These are phyloP conservation scores for Bretziella fagacearum DNA, from an alignment of 2,329 filamentous ascomycete genomes.

Conservation along the genomic window DNA sequence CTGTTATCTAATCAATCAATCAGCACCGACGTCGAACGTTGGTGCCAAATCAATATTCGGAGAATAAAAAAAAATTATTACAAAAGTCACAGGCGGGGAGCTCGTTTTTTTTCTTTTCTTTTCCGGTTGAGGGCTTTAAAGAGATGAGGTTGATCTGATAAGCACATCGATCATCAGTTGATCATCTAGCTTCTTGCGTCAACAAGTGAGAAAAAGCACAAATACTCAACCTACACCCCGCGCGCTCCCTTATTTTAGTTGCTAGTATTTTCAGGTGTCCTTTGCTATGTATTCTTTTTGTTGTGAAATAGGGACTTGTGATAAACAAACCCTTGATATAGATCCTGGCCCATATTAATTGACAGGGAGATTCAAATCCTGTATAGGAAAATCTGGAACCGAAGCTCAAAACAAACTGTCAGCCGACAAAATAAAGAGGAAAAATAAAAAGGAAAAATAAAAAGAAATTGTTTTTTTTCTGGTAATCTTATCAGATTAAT, in stretches of 20 bases:
- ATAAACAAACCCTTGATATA: too few relatives aligned
- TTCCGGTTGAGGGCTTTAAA: too few relatives aligned
- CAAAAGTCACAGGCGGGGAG: background rate
- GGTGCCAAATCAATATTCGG: background rate
- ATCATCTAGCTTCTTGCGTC: background rate
- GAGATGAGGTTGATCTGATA: background rate
- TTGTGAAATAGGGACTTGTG: too few relatives aligned
- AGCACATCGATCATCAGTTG: background rate
- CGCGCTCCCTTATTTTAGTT: too few relatives aligned
- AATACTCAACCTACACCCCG: too few relatives aligned
- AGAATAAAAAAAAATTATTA: background rate
- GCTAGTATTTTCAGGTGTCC: too few relatives aligned
- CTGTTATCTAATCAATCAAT: slow-evolving; percentile 1
- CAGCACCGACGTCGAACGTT: background rate
- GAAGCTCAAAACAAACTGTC: too few relatives aligned
- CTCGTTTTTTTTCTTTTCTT: background rate
- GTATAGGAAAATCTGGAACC: too few relatives aligned
- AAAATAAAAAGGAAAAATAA: background rate
- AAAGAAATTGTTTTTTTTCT: background rate
- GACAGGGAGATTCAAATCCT: too few relatives aligned
- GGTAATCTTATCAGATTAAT: slow-evolving; percentile 8
- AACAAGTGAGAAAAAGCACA: background rate
- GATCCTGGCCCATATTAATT: too few relatives aligned
- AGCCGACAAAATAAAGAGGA: too few relatives aligned
- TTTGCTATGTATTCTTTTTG: background rate